These are phyloP conservation scores for Coelastrella sp. DNA, from an alignment of 139 green algal species.

Conservation along the genomic window DNA sequence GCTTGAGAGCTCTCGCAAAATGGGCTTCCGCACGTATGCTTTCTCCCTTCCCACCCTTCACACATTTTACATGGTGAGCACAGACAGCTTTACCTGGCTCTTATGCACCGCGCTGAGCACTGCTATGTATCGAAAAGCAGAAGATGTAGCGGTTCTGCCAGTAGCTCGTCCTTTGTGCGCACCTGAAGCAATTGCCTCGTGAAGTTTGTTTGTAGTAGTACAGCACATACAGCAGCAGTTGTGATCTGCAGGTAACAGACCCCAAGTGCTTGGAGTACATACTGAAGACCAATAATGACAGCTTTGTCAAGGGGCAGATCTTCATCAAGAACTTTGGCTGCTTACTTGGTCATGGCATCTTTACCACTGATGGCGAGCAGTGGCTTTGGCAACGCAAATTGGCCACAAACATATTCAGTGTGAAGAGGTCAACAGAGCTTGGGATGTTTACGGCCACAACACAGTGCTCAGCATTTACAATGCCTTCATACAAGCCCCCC, in stretches of 20 bases:
- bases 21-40: slow-evolving; percentile 1
- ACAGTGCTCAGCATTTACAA: no score
- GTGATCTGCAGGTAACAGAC: background rate
- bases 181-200: background rate
- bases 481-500: no score
- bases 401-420: slow-evolving; percentile 48
- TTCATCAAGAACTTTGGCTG: slow-evolving; percentile 33
- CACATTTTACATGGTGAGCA: slow-evolving; percentile 20
- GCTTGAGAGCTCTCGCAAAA: background rate
- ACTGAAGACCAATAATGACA: slow-evolving; percentile 22
- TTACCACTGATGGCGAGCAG: slow-evolving; percentile 20
- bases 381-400: slow-evolving; percentile 52
- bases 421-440: slow-evolving; percentile 15
- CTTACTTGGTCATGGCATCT: slow-evolving; percentile 46
- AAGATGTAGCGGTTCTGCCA: background rate
- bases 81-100: background rate
- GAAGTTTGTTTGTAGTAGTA: background rate
- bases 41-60: slow-evolving; percentile 35
- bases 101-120: background rate
- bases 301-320: slow-evolving; percentile 24
- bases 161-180: background rate
- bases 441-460: background rate
- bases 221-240: background rate
- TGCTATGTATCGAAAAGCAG: background rate
- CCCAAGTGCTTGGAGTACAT: slow-evolving; percentile 34